Evolutionary conservation across 306 rosid species (phyloP).

Genomic region (Dryas alaskensis): DNA sequence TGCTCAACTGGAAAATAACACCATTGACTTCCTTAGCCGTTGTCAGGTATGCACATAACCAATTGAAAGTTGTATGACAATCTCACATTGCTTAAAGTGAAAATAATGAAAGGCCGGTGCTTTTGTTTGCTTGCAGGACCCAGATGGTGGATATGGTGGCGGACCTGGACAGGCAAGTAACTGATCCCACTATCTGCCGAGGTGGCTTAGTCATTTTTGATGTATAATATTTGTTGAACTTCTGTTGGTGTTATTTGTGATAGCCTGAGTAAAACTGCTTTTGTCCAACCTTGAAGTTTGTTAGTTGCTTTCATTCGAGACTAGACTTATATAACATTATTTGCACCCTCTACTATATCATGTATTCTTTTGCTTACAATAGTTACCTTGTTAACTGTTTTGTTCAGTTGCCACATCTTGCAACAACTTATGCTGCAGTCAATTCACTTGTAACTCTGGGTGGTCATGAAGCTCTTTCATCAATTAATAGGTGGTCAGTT

Average conservation of each 20-base stretch:
- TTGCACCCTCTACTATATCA: not conserved
- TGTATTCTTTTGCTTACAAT: not conserved
- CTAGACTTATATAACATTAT: not conserved
- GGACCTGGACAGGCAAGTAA: slow-evolving; percentile 96
- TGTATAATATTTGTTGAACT: slow-evolving; percentile 18
- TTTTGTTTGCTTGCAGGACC: slow-evolving; percentile 51
- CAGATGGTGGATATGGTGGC: slow-evolving; percentile 84
- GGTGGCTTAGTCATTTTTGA: slow-evolving; percentile 7
- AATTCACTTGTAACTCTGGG: slow-evolving; percentile 83
- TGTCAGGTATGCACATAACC: slow-evolving; percentile 56
- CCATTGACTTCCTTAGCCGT: slow-evolving; percentile 68
- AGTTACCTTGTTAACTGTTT: slow-evolving; percentile 9
- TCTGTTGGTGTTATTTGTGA: not conserved
- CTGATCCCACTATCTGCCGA: slow-evolving; percentile 6
- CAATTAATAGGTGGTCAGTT: slow-evolving; percentile 88
- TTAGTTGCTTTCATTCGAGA: not conserved
- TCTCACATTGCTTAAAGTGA: not conserved
- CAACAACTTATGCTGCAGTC: slow-evolving; percentile 93
- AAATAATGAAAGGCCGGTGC: not conserved
- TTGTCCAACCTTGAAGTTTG: not conserved
- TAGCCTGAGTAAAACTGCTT: not conserved
- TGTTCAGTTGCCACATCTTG: slow-evolving; percentile 90
- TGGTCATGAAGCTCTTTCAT: slow-evolving; percentile 63
- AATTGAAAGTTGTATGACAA: not conserved
- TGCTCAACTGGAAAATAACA: slow-evolving; percentile 44